Conservation (phyloP, 441 rosid species). For the Populus hybrid region DNA sequence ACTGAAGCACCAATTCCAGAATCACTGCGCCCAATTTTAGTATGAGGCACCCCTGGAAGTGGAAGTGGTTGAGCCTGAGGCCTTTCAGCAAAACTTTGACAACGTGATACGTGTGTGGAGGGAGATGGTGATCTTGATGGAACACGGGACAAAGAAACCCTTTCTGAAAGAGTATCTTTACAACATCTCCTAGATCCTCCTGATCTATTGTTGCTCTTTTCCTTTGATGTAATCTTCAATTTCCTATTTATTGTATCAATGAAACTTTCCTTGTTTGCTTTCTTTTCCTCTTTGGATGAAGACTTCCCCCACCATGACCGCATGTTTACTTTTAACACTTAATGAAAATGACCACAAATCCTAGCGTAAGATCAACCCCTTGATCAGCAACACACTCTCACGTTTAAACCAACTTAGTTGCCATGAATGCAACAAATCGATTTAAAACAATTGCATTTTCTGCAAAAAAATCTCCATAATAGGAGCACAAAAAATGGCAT, state of each 20-base stretch:
- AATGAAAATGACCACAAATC: constrained; percentile 12
- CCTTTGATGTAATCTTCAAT: constrained; percentile 46
- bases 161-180: constrained; percentile 45
- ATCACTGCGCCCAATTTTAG: constrained; percentile 31
- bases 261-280: constrained; percentile 50
- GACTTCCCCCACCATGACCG: constrained; percentile 59
- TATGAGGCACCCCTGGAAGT: constrained; percentile 18
- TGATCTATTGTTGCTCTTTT: constrained; percentile 36
- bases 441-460: background rate
- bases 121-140: constrained; percentile 66
- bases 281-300: constrained; percentile 59
- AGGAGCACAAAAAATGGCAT: constrained; percentile 8
- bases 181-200: constrained; percentile 43
- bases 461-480: background rate
- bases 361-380: constrained; percentile 23
- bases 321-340: constrained; percentile 31
- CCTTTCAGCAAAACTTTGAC: constrained; percentile 67
- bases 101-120: constrained; percentile 48
- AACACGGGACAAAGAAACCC: constrained; percentile 45
- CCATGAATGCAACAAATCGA: constrained; percentile 3
- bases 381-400: constrained; percentile 7
- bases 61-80: constrained; percentile 75
- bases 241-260: constrained; percentile 49
- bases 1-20: constrained; percentile 41
- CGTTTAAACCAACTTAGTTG: constrained; percentile 23